A percentile compares a stretch with the other conserved stretches of the same genome.
These are phyloP conservation scores for Clarireedia hainanense DNA, from an alignment of 2,329 filamentous ascomycete species.

Conservation along the genomic window DNA sequence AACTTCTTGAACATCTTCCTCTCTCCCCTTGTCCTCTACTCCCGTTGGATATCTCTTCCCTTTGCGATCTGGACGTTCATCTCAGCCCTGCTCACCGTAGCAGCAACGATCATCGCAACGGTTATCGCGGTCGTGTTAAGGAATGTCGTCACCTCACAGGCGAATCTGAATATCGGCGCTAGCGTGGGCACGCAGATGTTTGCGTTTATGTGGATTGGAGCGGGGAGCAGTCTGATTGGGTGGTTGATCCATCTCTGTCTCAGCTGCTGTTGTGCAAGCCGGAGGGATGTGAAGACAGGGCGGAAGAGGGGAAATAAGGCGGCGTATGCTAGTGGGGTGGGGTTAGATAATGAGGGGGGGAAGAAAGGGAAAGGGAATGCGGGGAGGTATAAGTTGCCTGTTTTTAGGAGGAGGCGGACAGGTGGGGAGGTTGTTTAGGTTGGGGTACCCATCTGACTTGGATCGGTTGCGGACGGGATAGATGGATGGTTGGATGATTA, in stretches of 20 bases:
- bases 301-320: constrained; percentile 23
- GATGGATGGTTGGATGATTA: not conserved
- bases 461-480: not conserved
- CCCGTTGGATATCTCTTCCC: constrained; percentile 54
- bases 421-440: constrained; percentile 14
- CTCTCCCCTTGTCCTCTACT: constrained; percentile 37
- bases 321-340: constrained; percentile 21
- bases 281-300: constrained; percentile 27
- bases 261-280: constrained; percentile 60
- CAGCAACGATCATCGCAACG: constrained; percentile 68
- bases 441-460: not conserved
- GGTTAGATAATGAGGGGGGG: constrained; percentile 3
- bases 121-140: constrained; percentile 78
- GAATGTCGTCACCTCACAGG: constrained; percentile 63
- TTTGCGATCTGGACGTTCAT: constrained; percentile 62
- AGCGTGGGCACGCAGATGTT: constrained; percentile 68
- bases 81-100: constrained; percentile 57
- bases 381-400: constrained; percentile 11
- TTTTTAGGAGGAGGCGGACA: constrained; percentile 13
- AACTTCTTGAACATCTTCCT: constrained; percentile 66
- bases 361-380: constrained; percentile 6
- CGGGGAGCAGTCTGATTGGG: constrained; percentile 56
- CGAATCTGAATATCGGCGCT: constrained; percentile 67
- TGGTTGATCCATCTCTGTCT: constrained; percentile 68
- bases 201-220: constrained; percentile 82